These are phyloP conservation scores for Exophiala sp. DNA, from an alignment of 2,329 filamentous ascomycete genomes.

Conservation along the genomic window DNA sequence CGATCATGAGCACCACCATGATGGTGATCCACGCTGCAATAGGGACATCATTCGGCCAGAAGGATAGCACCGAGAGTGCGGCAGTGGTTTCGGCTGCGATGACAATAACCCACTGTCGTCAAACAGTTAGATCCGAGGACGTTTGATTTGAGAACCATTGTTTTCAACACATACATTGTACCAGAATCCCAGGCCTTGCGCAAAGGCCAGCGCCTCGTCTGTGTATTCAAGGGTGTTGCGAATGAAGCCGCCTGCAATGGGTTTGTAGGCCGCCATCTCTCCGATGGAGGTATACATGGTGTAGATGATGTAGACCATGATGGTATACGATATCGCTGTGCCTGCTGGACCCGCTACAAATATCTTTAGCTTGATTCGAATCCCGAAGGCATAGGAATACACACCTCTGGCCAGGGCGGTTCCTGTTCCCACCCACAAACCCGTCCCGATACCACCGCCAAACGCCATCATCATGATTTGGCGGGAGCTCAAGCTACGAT, in stretches of 20 bases:
- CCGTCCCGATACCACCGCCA: not conserved
- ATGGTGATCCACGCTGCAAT: constrained; percentile 46
- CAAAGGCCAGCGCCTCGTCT: not conserved
- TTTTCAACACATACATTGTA: not conserved
- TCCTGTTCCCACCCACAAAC: not conserved
- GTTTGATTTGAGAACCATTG: too few species aligned
- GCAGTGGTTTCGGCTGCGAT: constrained; percentile 45
- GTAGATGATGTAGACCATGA: not conserved
- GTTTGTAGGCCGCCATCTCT: not conserved
- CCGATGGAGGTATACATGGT: not conserved
- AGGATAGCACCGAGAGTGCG: constrained; percentile 42
- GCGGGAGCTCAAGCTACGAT: not conserved
- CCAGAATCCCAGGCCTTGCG: not conserved
- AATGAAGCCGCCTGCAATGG: not conserved
- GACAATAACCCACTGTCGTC: constrained; percentile 25
- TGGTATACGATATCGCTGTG: not conserved
- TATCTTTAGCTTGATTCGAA: too few species aligned
- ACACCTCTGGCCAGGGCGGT: not conserved
- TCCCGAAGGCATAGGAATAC: not conserved
- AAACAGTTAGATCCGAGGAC: not conserved
- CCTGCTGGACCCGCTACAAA: not conserved
- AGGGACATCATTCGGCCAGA: constrained; percentile 45
- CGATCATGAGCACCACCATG: constrained; percentile 30
- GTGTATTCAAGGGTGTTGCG: not conserved
- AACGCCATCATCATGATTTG: not conserved